Evolutionary conservation across 257 asterid species (phyloP).

Genomic region (Lithospermum erythrorhizon): DNA sequence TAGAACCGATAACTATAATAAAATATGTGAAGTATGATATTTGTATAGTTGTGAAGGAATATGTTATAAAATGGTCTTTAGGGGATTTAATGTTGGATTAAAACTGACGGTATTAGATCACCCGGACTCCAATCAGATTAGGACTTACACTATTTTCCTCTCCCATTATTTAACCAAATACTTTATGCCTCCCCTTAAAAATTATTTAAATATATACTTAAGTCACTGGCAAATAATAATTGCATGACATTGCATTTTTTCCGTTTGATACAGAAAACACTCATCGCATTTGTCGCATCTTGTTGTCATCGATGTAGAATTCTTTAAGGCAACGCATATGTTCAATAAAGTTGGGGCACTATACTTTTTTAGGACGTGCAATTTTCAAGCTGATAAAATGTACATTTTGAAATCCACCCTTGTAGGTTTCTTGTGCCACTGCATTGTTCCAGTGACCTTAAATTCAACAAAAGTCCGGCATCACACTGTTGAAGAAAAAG

Average conservation of each 20-base stretch:
- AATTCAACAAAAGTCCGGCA: slow-evolving; percentile 46
- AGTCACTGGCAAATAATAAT: background rate
- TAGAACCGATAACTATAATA: too few relatives aligned
- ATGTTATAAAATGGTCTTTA: too few relatives aligned
- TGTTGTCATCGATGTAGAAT: background rate
- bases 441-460: slow-evolving; percentile 60
- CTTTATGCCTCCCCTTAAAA: too few relatives aligned
- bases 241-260: background rate
- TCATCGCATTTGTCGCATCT: background rate
- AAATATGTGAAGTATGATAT: too few relatives aligned
- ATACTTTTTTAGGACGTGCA: background rate
- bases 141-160: too few relatives aligned
- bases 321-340: background rate
- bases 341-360: background rate
- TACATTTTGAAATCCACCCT: background rate
- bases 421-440: slow-evolving; percentile 55
- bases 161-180: too few relatives aligned
- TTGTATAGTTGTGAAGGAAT: too few relatives aligned
- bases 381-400: too few relatives aligned
- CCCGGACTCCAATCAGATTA: too few relatives aligned
- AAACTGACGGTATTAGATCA: too few relatives aligned
- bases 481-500: slow-evolving; percentile 45
- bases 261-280: background rate
- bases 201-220: too few relatives aligned
- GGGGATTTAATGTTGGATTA: too few relatives aligned